Percentiles rank a stretch among this genome's conserved stretches.
These are phyloP conservation scores for Annulohypoxylon nitens DNA, from an alignment of 495 filamentous ascomycete species.

Conservation along the genomic window DNA sequence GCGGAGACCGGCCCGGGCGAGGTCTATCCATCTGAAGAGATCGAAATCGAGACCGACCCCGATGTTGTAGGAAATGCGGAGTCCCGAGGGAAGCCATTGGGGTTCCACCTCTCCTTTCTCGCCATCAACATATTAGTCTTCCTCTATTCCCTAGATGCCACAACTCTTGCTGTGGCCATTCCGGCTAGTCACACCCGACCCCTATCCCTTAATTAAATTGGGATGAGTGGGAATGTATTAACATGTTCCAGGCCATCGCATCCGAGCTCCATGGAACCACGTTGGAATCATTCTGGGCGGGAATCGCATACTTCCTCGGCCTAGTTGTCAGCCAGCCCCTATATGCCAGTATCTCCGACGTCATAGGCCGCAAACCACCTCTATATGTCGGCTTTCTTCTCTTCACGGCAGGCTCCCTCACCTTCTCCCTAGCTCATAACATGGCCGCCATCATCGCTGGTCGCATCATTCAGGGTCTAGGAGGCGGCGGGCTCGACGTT, in stretches of 20 bases:
- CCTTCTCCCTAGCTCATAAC: constrained; percentile 73
- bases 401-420: constrained; percentile 71
- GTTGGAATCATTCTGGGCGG: constrained; percentile 71
- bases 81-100: constrained; percentile 26
- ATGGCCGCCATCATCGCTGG: constrained; percentile 78
- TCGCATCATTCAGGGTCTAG: constrained; percentile 79
- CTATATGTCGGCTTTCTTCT: constrained; percentile 74
- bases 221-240: not conserved
- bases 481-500: constrained; percentile 80
- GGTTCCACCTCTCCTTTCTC: constrained; percentile 42
- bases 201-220: constrained; percentile 3
- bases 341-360: constrained; percentile 68
- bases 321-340: constrained; percentile 62
- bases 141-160: constrained; percentile 39
- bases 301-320: constrained; percentile 66
- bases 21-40: constrained; percentile 9
- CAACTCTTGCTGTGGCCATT: constrained; percentile 41
- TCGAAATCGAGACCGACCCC: constrained; percentile 19
- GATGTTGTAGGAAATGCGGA: constrained; percentile 8
- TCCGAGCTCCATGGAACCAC: constrained; percentile 64
- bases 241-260: constrained; percentile 54
- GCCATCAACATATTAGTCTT: constrained; percentile 42
- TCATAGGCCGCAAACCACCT: constrained; percentile 81
- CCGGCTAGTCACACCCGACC: constrained; percentile 22
- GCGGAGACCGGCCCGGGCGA: constrained; percentile 10